Base-by-base conservation (phyloP, 176 grass and related monocot species). In the Cenchrus americanus region DNA sequence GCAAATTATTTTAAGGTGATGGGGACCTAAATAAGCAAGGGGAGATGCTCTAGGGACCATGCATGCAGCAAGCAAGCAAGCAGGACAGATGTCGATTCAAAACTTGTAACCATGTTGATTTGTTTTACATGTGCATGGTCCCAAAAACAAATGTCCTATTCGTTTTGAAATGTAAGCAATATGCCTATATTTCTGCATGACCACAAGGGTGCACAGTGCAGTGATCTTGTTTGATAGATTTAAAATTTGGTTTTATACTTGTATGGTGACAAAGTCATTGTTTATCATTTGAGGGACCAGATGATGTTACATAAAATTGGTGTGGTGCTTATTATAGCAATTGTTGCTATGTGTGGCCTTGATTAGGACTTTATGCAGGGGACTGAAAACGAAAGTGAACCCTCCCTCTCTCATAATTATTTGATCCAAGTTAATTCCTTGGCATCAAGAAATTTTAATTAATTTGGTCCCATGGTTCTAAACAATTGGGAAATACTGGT, bases 91-190 rank as follows among this genome's bases (percentile, higher is more conserved):
- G 72, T 57, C 27, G 51, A 40, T 75, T 57, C 30, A 75, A 75
- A 74, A 75, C 10, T 75, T 57, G 50, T 40, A 75, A 8, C 27
- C 10, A 57, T 30, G 14, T 57, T 40, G 49, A 75, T 75, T 75
- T 75, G 51, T 75, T 75, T 57, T 57, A 37, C 27, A 75, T 57
- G 27, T 18, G 69, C 24, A 75, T 55, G 72, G 72, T 75, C 72
- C 72, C 72, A 12, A 75, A 74, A 75, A 27, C 18, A 75, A 75
- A 75, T 40, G 50, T 57, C 72, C 50, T 41, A 11, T 75, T 57
- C 72, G 12, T 40, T 55, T 75, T 75, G 27, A 57, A 75, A 75
- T 75, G 51, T 9, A 57, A 14, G 17, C 27, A 44, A 8, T 8
- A 57, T n/a, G 17, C 26, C 32, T 2, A 34, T 34, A 34, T 40